phyloP scores from a whole-genome alignment of 768 basidiomycete species.

The Thelephora ganbajun region DNA sequence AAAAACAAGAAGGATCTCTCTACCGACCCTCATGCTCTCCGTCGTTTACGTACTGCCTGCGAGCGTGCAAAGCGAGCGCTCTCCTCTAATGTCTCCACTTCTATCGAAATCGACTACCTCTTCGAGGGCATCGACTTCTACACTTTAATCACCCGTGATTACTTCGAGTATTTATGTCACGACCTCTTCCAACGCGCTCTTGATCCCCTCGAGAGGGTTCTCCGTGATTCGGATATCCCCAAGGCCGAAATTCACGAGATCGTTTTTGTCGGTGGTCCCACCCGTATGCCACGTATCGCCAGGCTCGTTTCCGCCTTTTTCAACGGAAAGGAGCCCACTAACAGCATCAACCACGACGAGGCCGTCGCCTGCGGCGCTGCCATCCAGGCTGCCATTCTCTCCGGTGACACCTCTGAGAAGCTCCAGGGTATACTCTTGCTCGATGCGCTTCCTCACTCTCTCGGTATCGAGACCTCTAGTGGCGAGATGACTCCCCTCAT shows the following conservation, averaged over 20 bases:
- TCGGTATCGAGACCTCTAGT: conserved; percentile 98
- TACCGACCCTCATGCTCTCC: too few species aligned
- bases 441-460: conserved; percentile 92
- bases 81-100: conserved; percentile 37
- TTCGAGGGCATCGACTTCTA: conserved; percentile 32
- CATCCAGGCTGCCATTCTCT: conserved; percentile 95
- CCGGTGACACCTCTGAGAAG: conserved; percentile 58
- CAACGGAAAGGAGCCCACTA: conserved; percentile 84
- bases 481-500: conserved; percentile 98
- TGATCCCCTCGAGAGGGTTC: conserved; percentile 37
- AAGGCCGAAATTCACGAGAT: conserved; percentile 27
- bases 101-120: conserved; percentile 39
- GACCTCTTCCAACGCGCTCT: conserved; percentile 29
- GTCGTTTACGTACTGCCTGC: too few species aligned
- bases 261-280: conserved; percentile 74
- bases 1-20: too few species aligned
- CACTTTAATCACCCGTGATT: conserved; percentile 36
- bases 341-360: conserved; percentile 98
- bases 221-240: conserved; percentile 37
- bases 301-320: conserved; percentile 98
- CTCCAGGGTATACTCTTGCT: conserved; percentile 80
- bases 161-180: conserved; percentile 7
- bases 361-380: conserved; percentile 98
- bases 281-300: conserved; percentile 99
- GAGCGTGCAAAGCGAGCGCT: conserved; percentile 30